Conservation (phyloP, 768 basidiomycete species). For the Epithele typhae region DNA sequence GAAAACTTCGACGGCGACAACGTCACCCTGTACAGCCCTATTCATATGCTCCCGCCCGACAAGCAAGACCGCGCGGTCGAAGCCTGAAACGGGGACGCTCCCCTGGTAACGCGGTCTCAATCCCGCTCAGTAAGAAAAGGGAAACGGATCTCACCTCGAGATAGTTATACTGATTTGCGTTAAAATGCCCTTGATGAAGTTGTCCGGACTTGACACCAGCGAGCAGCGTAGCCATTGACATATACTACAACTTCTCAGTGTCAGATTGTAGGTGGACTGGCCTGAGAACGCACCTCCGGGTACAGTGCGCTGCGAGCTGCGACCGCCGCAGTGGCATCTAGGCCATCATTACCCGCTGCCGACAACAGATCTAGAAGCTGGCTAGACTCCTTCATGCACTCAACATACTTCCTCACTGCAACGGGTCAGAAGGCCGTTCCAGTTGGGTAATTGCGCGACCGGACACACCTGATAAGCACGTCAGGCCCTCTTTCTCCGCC, state of each 20-base stretch:
- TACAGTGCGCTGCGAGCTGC: slow-evolving; percentile 61
- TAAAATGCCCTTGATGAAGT: slow-evolving; percentile 91
- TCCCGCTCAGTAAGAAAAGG: too few relatives aligned
- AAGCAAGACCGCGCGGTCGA: slow-evolving; percentile 75
- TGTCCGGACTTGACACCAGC: slow-evolving; percentile 84
- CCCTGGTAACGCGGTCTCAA: slow-evolving; percentile 44
- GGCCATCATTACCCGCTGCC: slow-evolving; percentile 53
- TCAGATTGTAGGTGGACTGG: background rate
- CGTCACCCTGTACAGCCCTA: slow-evolving; percentile 87
- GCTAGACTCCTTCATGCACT: slow-evolving; percentile 59
- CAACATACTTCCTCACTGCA: slow-evolving; percentile 76
- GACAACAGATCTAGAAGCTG: slow-evolving; percentile 82
- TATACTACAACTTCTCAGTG: slow-evolving; percentile 50
- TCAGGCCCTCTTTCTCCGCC: slow-evolving; percentile 62
- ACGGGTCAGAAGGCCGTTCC: slow-evolving; percentile 1
- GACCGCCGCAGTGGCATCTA: slow-evolving; percentile 58
- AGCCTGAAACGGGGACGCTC: slow-evolving; percentile 68
- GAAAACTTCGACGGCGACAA: slow-evolving; percentile 88
- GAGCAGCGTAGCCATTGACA: slow-evolving; percentile 62
- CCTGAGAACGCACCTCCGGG: slow-evolving; percentile 51
- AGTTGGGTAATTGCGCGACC: background rate
- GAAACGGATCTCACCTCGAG: slow-evolving; percentile 62
- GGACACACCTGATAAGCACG: slow-evolving; percentile 54
- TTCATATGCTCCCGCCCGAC: slow-evolving; percentile 94
- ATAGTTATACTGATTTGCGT: slow-evolving; percentile 94